Conservation (phyloP, 495 filamentous ascomycete genomes). For the Tuber melanosporum region DNA sequence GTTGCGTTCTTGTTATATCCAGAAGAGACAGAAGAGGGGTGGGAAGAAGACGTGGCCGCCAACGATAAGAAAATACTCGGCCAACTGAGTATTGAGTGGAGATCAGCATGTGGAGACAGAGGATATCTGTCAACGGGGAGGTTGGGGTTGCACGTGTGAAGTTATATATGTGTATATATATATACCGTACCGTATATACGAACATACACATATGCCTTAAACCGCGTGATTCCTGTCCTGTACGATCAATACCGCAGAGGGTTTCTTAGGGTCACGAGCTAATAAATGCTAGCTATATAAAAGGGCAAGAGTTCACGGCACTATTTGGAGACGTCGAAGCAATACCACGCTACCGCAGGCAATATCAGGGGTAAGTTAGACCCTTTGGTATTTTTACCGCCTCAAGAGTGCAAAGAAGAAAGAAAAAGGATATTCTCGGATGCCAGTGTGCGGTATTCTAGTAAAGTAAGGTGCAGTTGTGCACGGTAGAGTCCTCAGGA, state of each 20-base stretch:
- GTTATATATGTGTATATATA: constrained; percentile 15
- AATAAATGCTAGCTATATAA: neutral
- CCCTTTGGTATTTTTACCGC: neutral
- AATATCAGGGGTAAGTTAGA: neutral
- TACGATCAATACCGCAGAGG: neutral
- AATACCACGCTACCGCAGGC: neutral
- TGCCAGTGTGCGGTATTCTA: neutral
- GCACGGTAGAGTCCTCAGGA: neutral
- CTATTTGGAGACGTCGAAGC: neutral
- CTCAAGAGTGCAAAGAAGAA: neutral
- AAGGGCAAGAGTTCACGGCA: neutral
- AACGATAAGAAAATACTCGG: constrained; percentile 63
- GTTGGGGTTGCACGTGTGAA: constrained; percentile 50
- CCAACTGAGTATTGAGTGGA: constrained; percentile 79
- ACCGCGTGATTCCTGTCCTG: neutral
- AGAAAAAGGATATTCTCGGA: neutral
- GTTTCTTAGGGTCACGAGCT: neutral
- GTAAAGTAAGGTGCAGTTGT: neutral
- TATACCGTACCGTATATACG: neutral
- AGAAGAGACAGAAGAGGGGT: constrained; percentile 48
- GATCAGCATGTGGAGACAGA: constrained; percentile 79
- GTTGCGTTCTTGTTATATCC: constrained; percentile 79
- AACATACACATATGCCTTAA: neutral
- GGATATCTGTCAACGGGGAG: constrained; percentile 83
- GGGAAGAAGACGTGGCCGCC: constrained; percentile 47